These are phyloP conservation scores for Cymbidium sinense DNA, from an alignment of 106 monocot genomes.

Conservation along the genomic window DNA sequence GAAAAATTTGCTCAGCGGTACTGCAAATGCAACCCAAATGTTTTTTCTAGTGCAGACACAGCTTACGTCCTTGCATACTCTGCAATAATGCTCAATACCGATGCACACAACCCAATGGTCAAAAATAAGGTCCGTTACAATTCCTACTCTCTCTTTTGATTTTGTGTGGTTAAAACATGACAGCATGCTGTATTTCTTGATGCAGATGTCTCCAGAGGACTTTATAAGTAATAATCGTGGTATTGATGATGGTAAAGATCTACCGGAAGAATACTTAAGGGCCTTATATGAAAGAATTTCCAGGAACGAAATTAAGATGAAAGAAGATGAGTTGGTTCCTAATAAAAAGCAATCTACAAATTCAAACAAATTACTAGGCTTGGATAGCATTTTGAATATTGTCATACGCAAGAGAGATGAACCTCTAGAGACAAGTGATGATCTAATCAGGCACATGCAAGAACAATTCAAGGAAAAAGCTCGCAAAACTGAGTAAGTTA, in stretches of 20 bases:
- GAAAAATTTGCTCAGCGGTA: constrained; percentile 93
- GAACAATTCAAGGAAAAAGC: constrained; percentile 96
- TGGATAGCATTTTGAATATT: constrained; percentile 89
- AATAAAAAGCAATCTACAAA: constrained; percentile 50
- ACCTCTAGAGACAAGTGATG: constrained; percentile 69
- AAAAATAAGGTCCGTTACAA: constrained; percentile 66
- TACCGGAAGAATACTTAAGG: constrained; percentile 89
- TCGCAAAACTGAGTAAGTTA: constrained; percentile 89
- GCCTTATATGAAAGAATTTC: constrained; percentile 76
- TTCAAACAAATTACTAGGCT: constrained; percentile 68
- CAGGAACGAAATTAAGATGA: constrained; percentile 92
- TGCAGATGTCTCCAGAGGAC: constrained; percentile 95
- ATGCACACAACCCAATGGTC: constrained; percentile 92
- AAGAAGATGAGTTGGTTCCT: constrained; percentile 73
- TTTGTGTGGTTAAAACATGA: background rate
- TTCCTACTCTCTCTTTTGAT: constrained; percentile 5
- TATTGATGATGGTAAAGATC: constrained; percentile 90
- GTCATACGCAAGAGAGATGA: constrained; percentile 79
- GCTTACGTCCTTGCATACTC: constrained; percentile 97
- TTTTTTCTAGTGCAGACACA: constrained; percentile 89
- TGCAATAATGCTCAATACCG: constrained; percentile 92
- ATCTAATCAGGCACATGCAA: constrained; percentile 82
- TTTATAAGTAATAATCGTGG: constrained; percentile 90
- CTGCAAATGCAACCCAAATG: constrained; percentile 87
- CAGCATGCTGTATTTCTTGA: constrained; percentile 6